Conservation (phyloP, 331 rosid species). For the Phaseolus coccineus region DNA sequence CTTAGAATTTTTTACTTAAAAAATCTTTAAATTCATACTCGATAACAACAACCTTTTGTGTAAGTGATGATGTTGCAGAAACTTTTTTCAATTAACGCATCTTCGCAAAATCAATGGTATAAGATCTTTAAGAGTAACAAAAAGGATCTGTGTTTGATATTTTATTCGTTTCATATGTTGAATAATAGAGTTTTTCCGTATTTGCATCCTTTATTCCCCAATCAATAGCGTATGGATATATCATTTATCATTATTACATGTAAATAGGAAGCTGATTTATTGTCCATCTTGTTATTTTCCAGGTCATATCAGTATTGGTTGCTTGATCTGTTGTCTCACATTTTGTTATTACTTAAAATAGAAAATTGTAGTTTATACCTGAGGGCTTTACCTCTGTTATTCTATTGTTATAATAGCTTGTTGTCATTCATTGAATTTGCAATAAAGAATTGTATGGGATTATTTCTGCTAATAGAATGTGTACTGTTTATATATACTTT, state of each 20-base stretch:
- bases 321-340: constrained; percentile 41
- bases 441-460: constrained; percentile 43
- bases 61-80: background rate
- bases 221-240: background rate
- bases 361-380: constrained; percentile 42
- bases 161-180: background rate
- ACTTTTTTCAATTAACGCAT: too few species aligned
- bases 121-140: too few species aligned
- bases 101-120: too few species aligned
- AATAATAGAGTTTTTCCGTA: background rate
- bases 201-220: background rate
- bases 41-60: background rate
- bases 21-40: background rate
- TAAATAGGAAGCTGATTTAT: constrained; percentile 22
- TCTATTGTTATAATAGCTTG: constrained; percentile 36
- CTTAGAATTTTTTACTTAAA: background rate
- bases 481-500: background rate
- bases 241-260: background rate
- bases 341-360: constrained; percentile 42
- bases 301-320: constrained; percentile 44
- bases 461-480: background rate
- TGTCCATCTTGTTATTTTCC: constrained; percentile 24
- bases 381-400: constrained; percentile 38
- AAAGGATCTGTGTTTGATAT: too few species aligned
- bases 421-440: constrained; percentile 44